Conservation (phyloP, 257 asterid genomes). For the Scutellaria barbata region DNA sequence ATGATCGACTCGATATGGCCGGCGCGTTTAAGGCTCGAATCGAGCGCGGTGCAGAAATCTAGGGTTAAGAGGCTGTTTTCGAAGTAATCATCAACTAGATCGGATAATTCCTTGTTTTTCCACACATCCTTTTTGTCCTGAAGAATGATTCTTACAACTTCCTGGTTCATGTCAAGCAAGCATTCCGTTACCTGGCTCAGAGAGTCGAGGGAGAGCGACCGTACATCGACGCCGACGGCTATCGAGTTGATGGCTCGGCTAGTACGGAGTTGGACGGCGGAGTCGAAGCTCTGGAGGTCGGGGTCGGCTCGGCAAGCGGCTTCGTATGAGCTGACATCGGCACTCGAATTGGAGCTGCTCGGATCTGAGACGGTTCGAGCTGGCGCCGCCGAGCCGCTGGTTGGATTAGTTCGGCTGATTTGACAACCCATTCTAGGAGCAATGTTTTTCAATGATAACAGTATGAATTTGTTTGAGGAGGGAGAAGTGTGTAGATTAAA, state of each 20-base stretch:
- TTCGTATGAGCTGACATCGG: conserved; percentile 75
- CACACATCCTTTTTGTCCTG: conserved; percentile 66
- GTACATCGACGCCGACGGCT: conserved; percentile 66
- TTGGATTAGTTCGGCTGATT: conserved; percentile 47
- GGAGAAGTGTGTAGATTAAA: neutral
- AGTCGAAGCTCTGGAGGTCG: conserved; percentile 67
- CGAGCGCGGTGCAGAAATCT: conserved; percentile 81
- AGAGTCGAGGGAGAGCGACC: conserved; percentile 80
- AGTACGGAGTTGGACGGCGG: conserved; percentile 64
- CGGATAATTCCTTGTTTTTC: conserved; percentile 66
- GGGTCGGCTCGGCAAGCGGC: conserved; percentile 89
- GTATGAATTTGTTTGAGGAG: conserved; percentile 3
- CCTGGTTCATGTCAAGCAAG: conserved; percentile 78
- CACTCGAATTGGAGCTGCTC: conserved; percentile 10
- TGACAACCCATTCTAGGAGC: conserved; percentile 57
- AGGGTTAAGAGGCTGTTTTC: conserved; percentile 70
- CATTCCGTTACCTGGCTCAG: conserved; percentile 73
- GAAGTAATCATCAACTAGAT: conserved; percentile 86
- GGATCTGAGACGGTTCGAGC: conserved; percentile 34
- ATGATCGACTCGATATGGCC: conserved; percentile 65
- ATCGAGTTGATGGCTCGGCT: conserved; percentile 81
- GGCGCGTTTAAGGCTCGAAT: conserved; percentile 68
- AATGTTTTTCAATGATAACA: neutral
- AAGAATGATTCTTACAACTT: conserved; percentile 69
- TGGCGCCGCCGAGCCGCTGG: conserved; percentile 35